Base-by-base conservation (phyloP, 345 rosid species). In the Corymbia maculata region DNA sequence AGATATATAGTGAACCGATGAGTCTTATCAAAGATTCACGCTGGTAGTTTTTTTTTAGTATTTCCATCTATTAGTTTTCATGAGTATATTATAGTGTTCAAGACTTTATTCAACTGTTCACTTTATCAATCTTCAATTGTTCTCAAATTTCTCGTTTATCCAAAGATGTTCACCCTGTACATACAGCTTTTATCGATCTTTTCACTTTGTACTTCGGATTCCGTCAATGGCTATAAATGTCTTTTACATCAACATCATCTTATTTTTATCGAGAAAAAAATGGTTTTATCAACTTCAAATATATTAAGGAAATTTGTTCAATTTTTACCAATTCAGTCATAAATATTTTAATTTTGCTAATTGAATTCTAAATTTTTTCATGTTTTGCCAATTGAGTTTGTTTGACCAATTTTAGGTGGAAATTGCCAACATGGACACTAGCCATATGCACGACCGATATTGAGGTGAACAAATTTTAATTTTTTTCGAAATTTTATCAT, bases 391-490 rank as follows among this genome's bases (percentile, higher is more conserved):
- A 55, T 55, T 22, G 12, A 55, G 61, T 55, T 2, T 55, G 9
- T 55, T 55, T 0, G 24, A 0, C 5, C 1, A 55, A 55, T 55
- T 55, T 21, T 55, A 12, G 24, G 61, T 21, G 61, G 2, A 55
- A 22, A 22, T 22, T 55, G 28, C 2, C 24, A 28, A 55, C 0
- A 6, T 55, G 28, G 28, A 55, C 6, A 55, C 28, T 0, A 4
- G 3, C 0, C 0, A 1, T 22, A 28, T 55, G 61, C 13, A 55
- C 1, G 5, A 55, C 3, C 0, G 2, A 55, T 22, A 55, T 9
- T 4, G 28, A 55, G 2, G 24, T 55, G 1, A 12, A 55, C 28
- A 55, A 22, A 55, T 22, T 22, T 21, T 55, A 55, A 55, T 22
- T 51, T 12, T 51, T 51, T 51, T 51, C 4, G 5, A 10, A 51